Percentiles rank a stretch among this genome's conserved stretches.
Conservation (phyloP, 1,139 yeast genomes). For the Kluyveromyces marxianus region DNA sequence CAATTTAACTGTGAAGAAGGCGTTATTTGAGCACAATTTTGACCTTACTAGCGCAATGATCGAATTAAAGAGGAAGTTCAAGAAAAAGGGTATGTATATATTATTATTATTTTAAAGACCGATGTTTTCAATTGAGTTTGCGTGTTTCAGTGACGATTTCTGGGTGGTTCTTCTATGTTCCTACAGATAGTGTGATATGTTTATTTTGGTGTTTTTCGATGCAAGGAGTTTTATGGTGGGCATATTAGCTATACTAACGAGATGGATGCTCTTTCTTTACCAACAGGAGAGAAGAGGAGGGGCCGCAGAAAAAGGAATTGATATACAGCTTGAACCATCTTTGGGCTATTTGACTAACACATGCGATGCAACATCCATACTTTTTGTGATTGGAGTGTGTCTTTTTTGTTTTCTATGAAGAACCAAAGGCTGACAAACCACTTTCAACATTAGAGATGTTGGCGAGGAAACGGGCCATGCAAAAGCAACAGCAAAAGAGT, state of each 20-base stretch:
- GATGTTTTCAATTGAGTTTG: constrained; percentile 1
- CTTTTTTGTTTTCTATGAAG: neutral
- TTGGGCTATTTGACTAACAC: constrained; percentile 3
- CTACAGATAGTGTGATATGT: too few relatives aligned
- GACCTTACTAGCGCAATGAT: constrained; percentile 20
- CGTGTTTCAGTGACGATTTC: constrained; percentile 5
- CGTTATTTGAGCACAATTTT: constrained; percentile 26
- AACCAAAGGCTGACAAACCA: neutral
- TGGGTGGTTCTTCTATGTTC: neutral
- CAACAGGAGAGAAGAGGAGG: neutral
- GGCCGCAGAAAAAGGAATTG: neutral
- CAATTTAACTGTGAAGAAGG: constrained; percentile 25
- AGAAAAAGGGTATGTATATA: constrained; percentile 21
- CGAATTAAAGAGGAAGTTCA: constrained; percentile 21
- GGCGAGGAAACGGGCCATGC: constrained; percentile 6
- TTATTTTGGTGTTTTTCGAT: too few relatives aligned
- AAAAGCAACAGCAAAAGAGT: neutral
- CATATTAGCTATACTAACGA: too few relatives aligned
- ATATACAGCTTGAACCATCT: neutral
- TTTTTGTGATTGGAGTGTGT: neutral
- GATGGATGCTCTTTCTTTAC: too few relatives aligned
- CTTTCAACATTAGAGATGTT: constrained; percentile 7
- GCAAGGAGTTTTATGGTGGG: neutral
- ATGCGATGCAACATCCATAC: neutral
- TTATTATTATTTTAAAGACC: neutral